These are phyloP conservation scores for Selaginella moellendorffii DNA, from an alignment of 75 land plant species.

Conservation along the genomic window DNA sequence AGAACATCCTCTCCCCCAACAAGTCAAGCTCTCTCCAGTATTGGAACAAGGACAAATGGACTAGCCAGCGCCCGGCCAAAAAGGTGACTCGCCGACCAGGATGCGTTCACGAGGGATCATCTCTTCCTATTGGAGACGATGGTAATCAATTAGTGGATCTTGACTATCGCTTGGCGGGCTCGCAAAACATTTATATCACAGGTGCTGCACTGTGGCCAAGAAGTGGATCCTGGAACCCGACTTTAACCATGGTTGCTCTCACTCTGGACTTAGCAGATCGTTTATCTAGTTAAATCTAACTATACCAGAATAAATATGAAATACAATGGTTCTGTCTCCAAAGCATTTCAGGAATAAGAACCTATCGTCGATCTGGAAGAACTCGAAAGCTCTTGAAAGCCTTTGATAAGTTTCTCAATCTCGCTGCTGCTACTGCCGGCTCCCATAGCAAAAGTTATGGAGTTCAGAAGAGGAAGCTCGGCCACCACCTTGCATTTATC, in stretches of 20 bases:
- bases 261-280: constrained; percentile 11
- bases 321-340: too few species aligned
- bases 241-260: constrained; percentile 13
- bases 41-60: constrained; percentile 4
- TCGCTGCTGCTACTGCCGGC: too few species aligned
- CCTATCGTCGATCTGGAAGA: too few species aligned
- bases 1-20: constrained; percentile 4
- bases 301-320: too few species aligned
- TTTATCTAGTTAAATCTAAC: too few species aligned
- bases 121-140: constrained; percentile 10
- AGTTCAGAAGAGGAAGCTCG: too few species aligned
- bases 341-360: too few species aligned
- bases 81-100: constrained; percentile 6
- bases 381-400: too few species aligned
- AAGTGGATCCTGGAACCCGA: constrained; percentile 15
- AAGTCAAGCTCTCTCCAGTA: not conserved
- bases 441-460: too few species aligned
- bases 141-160: constrained; percentile 3
- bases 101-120: constrained; percentile 10
- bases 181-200: constrained; percentile 16
- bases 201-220: constrained; percentile 12
- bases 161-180: constrained; percentile 11
- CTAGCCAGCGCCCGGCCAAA: not conserved
- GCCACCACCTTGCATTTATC: too few species aligned
- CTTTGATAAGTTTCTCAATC: too few species aligned